These are phyloP conservation scores for Pseudogymnoascus sp. DNA, from an alignment of 2,329 filamentous ascomycete genomes.

Conservation along the genomic window DNA sequence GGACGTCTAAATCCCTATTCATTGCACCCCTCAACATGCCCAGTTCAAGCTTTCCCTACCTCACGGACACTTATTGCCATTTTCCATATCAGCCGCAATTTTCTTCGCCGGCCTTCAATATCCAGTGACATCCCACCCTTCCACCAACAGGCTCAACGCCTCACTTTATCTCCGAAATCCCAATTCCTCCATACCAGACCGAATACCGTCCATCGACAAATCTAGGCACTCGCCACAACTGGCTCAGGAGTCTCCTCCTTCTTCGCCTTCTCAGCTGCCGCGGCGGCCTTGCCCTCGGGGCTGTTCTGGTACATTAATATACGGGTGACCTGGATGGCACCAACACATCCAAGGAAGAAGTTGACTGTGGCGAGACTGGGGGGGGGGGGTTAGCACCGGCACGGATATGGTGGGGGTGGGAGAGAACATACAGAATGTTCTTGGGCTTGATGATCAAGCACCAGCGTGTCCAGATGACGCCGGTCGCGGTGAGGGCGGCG, in stretches of 20 bases:
- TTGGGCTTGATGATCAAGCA: constrained; percentile 93
- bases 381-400: not conserved
- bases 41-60: not conserved
- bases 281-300: constrained; percentile 41
- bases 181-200: not conserved
- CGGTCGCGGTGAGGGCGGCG: constrained; percentile 78
- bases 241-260: constrained; percentile 22
- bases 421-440: constrained; percentile 67
- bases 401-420: constrained; percentile 8
- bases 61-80: not conserved
- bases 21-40: not conserved
- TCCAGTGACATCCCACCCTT: not conserved
- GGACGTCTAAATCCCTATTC: not conserved
- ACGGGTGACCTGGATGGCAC: constrained; percentile 70
- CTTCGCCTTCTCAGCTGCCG: constrained; percentile 34
- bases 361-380: constrained; percentile 82
- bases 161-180: not conserved
- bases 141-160: not conserved
- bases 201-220: not conserved
- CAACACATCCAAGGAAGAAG: constrained; percentile 91
- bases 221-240: not conserved
- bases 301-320: constrained; percentile 60
- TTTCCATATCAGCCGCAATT: not conserved
- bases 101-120: not conserved
- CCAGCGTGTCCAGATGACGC: constrained; percentile 97